Percentiles rank a stretch among this genome's conserved stretches.
Evolutionary conservation across 2,329 filamentous ascomycete species (phyloP).

Genomic region (Elsinoe arachidis): DNA sequence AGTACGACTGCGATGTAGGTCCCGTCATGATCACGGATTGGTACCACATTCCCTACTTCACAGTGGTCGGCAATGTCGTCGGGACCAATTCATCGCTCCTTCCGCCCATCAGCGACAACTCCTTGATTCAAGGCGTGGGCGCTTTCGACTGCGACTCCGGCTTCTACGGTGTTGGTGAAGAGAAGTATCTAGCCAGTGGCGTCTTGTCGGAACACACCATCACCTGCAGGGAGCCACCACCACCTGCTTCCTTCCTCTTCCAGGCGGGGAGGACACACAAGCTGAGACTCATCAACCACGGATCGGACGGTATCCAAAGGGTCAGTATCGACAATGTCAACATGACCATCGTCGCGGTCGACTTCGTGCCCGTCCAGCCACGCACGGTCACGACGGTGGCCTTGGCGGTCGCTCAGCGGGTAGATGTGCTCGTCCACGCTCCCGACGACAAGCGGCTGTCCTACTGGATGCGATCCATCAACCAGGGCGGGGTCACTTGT

Average conservation of each 20-base stretch:
- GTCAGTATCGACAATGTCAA: slow-evolving; percentile 51
- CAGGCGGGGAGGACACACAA: slow-evolving; percentile 30
- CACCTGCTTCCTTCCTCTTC: slow-evolving; percentile 24
- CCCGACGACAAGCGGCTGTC: slow-evolving; percentile 25
- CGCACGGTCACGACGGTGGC: slow-evolving; percentile 55
- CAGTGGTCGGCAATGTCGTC: slow-evolving; percentile 18
- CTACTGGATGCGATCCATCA: slow-evolving; percentile 31
- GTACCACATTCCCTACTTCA: slow-evolving; percentile 12
- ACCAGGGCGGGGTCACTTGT: slow-evolving; percentile 16
- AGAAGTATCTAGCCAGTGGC: slow-evolving; percentile 16
- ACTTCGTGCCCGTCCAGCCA: slow-evolving; percentile 54
- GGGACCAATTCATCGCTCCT: slow-evolving; percentile 17
- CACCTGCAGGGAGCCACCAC: background rate
- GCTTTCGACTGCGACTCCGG: slow-evolving; percentile 1
- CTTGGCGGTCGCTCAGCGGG: slow-evolving; percentile 49
- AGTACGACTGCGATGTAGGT: slow-evolving; percentile 30
- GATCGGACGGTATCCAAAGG: slow-evolving; percentile 26
- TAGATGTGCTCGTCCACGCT: slow-evolving; percentile 39
- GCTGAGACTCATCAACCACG: slow-evolving; percentile 37
- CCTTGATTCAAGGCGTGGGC: slow-evolving; percentile 1
- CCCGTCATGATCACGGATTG: slow-evolving; percentile 32
- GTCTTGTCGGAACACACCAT: background rate
- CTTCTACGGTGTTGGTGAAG: slow-evolving; percentile 17
- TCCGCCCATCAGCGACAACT: too few species aligned
- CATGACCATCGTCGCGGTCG: slow-evolving; percentile 56